Percentiles rank a stretch among this genome's conserved stretches.
These are phyloP conservation scores for Claviceps purpurea DNA, from an alignment of 2,329 filamentous ascomycete genomes.

Conservation along the genomic window DNA sequence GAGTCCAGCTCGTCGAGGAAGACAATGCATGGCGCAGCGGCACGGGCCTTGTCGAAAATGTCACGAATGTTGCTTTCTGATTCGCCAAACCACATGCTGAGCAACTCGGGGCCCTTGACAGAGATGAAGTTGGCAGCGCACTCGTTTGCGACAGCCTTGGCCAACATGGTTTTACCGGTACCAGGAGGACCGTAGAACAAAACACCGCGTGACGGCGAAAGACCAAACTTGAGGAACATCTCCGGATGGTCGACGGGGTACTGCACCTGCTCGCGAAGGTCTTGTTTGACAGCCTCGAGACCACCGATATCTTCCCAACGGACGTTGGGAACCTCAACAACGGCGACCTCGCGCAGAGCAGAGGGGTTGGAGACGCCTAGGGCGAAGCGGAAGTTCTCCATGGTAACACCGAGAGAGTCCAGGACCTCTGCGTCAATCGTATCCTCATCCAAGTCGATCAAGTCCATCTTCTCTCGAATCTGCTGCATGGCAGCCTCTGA, in stretches of 20 bases:
- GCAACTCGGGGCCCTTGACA: slow-evolving; percentile 92
- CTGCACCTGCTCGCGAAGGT: slow-evolving; percentile 96
- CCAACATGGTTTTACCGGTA: slow-evolving; percentile 99
- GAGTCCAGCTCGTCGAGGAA: slow-evolving; percentile 98
- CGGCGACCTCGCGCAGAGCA: slow-evolving; percentile 93
- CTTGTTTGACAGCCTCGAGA: slow-evolving; percentile 95
- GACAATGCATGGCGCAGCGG: slow-evolving; percentile 93
- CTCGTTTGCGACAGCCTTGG: slow-evolving; percentile 98
- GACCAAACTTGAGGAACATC: slow-evolving; percentile 99
- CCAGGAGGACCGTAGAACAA: slow-evolving; percentile 97
- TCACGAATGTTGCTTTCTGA: slow-evolving; percentile 99
- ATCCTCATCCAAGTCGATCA: slow-evolving; percentile 97
- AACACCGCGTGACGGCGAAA: slow-evolving; percentile 94
- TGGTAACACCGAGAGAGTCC: slow-evolving; percentile 94
- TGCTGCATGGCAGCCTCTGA: slow-evolving; percentile 99
- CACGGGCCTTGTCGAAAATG: slow-evolving; percentile 98
- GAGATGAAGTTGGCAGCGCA: slow-evolving; percentile 99
- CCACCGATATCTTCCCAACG: slow-evolving; percentile 99
- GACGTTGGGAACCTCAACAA: slow-evolving; percentile 98
- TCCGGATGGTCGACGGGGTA: slow-evolving; percentile 99
- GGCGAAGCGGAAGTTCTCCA: slow-evolving; percentile 99
- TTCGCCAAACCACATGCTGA: slow-evolving; percentile 99
- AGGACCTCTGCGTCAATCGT: slow-evolving; percentile 98
- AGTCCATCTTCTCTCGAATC: slow-evolving; percentile 99
- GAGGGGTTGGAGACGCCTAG: slow-evolving; percentile 97